Evolutionary conservation across 306 rosid genomes (phyloP), one percentile per base, ranked within the genome.

Genomic region (Luffa acutangula): DNA sequence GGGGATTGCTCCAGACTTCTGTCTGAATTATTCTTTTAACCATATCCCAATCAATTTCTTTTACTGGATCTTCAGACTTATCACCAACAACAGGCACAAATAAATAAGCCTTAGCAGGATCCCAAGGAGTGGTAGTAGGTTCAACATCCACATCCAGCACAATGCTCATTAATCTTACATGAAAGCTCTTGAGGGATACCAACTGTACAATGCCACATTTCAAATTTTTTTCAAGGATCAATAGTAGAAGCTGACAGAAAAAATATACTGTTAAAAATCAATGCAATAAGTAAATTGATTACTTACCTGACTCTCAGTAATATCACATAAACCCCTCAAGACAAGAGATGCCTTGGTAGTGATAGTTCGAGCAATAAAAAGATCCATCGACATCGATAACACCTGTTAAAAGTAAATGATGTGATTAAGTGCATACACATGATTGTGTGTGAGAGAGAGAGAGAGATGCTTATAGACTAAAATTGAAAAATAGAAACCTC

Each of bases 351-450:
- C 92, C 93, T 90, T 91, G 84, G 94, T 91, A 83, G 97, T 95
- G 93, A 95, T 93, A 78, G 97, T 93, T 86, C 97, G 96, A 77
- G 97, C 97, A 84, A 93, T 90, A 95, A 93, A 95, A 88, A 95
- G 97, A 91, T 95, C 97, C 99, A 95, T 93, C 75, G 97, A 87
- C 99, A 95, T 95, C 99, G 99, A 95, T 95, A 95, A 93, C 87
- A 95, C 99, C 99, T 95, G 80, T 73, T 56, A 80, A 74, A 21
- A 45, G 77, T 8, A 77, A 80, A 84, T n/a, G 9, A 57, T 73
- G 86, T 73, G 46, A 78, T 37, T 48, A 49, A 31, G 45, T 69
- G 75, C 62, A 33, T 25, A 12, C 62, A 73, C 41, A 52, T 51
- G 54, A 43, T n/a, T 63, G 33, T 34, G 46, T 63, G 36, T 65